These are phyloP conservation scores for Croton laevigatus DNA, from an alignment of 441 rosid species.

Conservation along the genomic window DNA sequence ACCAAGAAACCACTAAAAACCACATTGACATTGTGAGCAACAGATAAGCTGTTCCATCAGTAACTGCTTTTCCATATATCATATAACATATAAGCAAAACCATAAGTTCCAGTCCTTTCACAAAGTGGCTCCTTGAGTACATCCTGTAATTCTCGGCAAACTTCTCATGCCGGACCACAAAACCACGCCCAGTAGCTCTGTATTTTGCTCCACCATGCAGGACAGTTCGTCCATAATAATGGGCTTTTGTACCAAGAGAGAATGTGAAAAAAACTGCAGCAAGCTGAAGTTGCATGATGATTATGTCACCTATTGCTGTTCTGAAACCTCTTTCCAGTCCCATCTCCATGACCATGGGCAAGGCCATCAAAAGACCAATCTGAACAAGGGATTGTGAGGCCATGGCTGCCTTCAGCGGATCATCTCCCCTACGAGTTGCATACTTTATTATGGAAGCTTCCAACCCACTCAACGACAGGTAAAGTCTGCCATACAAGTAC, in stretches of 20 bases:
- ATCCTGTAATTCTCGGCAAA: conserved; percentile 93
- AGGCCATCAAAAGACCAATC: conserved; percentile 69
- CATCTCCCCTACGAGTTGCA: conserved; percentile 60
- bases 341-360: conserved; percentile 98
- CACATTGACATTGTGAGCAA: conserved; percentile 75
- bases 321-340: conserved; percentile 94
- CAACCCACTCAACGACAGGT: conserved; percentile 83
- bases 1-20: conserved; percentile 83
- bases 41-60: conserved; percentile 32
- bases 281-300: conserved; percentile 94
- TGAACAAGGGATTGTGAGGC: conserved; percentile 91
- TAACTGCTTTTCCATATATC: conserved; percentile 56
- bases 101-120: conserved; percentile 79
- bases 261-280: conserved; percentile 92
- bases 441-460: conserved; percentile 71
- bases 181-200: conserved; percentile 98
- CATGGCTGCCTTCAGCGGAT: conserved; percentile 80
- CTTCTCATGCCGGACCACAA: conserved; percentile 90
- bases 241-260: conserved; percentile 92
- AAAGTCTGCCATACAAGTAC: conserved; percentile 84
- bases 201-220: conserved; percentile 95
- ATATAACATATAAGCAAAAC: conserved; percentile 67
- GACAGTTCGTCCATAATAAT: conserved; percentile 83
- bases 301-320: conserved; percentile 74
- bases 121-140: conserved; percentile 95